phyloP scores from a whole-genome alignment of 2,329 filamentous ascomycete species.

The Trichoderma sp. region DNA sequence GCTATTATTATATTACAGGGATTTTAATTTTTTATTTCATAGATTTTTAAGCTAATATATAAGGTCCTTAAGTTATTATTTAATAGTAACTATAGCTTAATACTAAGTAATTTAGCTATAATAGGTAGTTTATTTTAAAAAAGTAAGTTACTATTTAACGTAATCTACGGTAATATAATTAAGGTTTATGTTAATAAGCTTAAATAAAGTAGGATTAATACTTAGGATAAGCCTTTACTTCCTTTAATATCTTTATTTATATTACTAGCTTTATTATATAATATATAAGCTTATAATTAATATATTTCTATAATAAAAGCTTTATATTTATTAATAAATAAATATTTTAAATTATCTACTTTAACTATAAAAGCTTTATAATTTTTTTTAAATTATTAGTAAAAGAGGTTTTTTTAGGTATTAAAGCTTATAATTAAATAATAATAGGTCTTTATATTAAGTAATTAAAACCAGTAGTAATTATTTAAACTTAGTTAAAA shows the following conservation, averaged over 20 bases:
- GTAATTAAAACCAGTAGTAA: neutral
- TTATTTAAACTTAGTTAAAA: neutral
- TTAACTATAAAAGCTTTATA: neutral
- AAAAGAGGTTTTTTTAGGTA: neutral
- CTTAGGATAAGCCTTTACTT: neutral
- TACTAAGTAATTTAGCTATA: neutral
- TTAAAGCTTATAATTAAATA: neutral
- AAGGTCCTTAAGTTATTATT: neutral
- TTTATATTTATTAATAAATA: neutral
- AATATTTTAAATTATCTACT: neutral
- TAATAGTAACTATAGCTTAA: neutral
- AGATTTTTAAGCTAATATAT: neutral
- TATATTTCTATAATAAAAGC: neutral
- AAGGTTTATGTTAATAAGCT: neutral
- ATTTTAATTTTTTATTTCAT: neutral
- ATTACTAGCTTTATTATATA: neutral
- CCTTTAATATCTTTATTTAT: neutral
- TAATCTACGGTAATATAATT: neutral
- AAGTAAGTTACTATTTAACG: neutral
- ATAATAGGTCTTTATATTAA: neutral
- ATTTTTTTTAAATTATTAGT: neutral
- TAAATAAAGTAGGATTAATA: neutral
- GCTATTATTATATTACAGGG: neutral
- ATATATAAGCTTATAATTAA: neutral
- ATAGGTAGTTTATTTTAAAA: too few species aligned